Conservation (phyloP, 345 rosid genomes). For the Clarkia xantiana region DNA sequence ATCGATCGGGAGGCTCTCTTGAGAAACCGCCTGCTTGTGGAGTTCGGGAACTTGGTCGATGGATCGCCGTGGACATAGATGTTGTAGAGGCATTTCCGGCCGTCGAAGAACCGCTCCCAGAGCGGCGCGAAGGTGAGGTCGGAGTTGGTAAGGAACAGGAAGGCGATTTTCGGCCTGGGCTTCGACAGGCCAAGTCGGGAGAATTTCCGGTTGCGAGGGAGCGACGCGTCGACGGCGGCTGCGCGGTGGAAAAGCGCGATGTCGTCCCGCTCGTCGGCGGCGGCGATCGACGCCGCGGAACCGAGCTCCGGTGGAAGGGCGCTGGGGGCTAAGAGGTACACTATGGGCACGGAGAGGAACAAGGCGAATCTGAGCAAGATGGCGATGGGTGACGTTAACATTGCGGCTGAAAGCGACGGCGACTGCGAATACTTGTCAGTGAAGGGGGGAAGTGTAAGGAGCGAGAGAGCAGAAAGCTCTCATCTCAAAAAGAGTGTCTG, state of each 20-base stretch:
- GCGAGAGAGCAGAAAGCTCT: background rate
- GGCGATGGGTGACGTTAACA: constrained; percentile 39
- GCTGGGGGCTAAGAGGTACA: constrained; percentile 30
- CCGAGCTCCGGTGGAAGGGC: constrained; percentile 13
- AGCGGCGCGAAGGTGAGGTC: constrained; percentile 61
- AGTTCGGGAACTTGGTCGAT: constrained; percentile 9
- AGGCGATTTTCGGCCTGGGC: constrained; percentile 66
- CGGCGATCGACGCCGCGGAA: constrained; percentile 8
- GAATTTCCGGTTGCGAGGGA: constrained; percentile 8
- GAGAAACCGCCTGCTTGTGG: background rate
- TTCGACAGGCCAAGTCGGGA: constrained; percentile 21
- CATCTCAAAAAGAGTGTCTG: background rate
- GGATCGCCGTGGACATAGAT: constrained; percentile 81
- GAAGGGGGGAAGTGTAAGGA: background rate
- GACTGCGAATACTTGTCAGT: too few species aligned
- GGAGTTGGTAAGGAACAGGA: constrained; percentile 85
- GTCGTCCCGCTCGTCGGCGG: constrained; percentile 45
- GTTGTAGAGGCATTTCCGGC: constrained; percentile 38
- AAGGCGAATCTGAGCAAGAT: constrained; percentile 32
- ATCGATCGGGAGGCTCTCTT: background rate
- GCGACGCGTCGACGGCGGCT: constrained; percentile 3
- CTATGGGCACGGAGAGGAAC: constrained; percentile 36
- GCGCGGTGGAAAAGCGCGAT: constrained; percentile 54
- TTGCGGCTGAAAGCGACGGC: constrained; percentile 1
- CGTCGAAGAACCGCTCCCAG: constrained; percentile 64